These are phyloP conservation scores for Meira nashicola DNA, from an alignment of 1,284 basidiomycete genomes.

Conservation along the genomic window DNA sequence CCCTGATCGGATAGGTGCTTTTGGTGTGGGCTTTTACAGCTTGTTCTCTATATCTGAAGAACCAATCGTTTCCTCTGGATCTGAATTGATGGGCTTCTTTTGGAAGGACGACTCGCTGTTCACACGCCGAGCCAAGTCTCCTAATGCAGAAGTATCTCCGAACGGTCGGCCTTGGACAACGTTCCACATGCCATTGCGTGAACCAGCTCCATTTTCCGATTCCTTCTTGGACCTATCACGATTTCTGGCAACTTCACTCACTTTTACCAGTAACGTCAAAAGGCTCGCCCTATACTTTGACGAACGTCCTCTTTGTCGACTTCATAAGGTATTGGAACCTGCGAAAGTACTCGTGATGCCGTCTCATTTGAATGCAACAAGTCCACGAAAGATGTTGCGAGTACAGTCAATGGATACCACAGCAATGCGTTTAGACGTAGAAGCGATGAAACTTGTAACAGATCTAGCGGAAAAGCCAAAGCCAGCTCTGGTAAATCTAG, in stretches of 20 bases:
- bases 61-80: conserved; percentile 84
- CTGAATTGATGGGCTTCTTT: conserved; percentile 83
- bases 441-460: conserved; percentile 73
- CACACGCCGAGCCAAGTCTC: conserved; percentile 33
- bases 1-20: conserved; percentile 57
- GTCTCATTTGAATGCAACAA: conserved; percentile 56
- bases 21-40: conserved; percentile 59
- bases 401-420: conserved; percentile 64
- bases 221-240: conserved; percentile 76
- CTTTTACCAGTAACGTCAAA: conserved; percentile 80
- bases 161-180: conserved; percentile 67
- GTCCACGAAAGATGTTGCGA: conserved; percentile 63
- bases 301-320: conserved; percentile 67
- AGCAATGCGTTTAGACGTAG: conserved; percentile 75
- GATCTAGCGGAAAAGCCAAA: conserved; percentile 63
- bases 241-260: conserved; percentile 86
- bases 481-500: conserved; percentile 47
- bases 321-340: conserved; percentile 65
- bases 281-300: conserved; percentile 64
- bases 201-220: conserved; percentile 73
- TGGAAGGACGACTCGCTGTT: conserved; percentile 64
- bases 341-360: conserved; percentile 63
- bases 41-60: conserved; percentile 64
- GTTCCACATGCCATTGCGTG: conserved; percentile 83
- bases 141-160: conserved; percentile 22